These are phyloP conservation scores for Bretziella fagacearum DNA, from an alignment of 2,329 filamentous ascomycete genomes.

Conservation along the genomic window DNA sequence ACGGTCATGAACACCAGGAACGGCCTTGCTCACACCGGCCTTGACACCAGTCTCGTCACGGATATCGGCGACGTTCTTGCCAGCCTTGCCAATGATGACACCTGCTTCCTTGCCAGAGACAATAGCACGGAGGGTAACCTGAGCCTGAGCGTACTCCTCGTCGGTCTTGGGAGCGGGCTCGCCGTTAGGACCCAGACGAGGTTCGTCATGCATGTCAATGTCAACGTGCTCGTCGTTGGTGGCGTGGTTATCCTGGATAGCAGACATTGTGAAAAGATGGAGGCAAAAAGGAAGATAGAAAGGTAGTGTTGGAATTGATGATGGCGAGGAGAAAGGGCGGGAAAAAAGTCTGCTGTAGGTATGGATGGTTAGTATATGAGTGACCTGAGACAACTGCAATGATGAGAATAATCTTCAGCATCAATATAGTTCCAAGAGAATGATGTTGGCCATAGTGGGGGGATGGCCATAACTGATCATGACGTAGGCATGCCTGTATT, in stretches of 20 bases:
- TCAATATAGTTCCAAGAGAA: too few species aligned
- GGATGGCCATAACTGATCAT: too few species aligned
- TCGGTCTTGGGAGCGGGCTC: constrained; percentile 79
- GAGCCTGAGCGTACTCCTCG: constrained; percentile 85
- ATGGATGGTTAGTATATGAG: neutral
- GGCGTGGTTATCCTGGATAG: constrained; percentile 38
- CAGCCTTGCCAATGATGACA: constrained; percentile 96
- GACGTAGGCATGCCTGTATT: too few species aligned
- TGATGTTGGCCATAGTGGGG: too few species aligned
- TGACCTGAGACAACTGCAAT: too few species aligned
- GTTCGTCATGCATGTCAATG: constrained; percentile 42
- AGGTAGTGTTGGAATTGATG: constrained; percentile 12
- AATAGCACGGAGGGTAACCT: constrained; percentile 88
- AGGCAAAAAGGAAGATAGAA: constrained; percentile 15
- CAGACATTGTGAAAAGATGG: constrained; percentile 36
- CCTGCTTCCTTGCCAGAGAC: constrained; percentile 98
- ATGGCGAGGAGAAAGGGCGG: neutral
- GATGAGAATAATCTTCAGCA: too few species aligned
- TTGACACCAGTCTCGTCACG: constrained; percentile 96
- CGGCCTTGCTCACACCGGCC: constrained; percentile 96
- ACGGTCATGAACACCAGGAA: constrained; percentile 91
- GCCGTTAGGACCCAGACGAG: constrained; percentile 51
- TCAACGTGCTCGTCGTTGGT: constrained; percentile 48
- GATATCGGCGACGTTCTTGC: constrained; percentile 94
- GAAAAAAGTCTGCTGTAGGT: neutral